These are phyloP conservation scores for Paramecium caudatum DNA, from an alignment of 73 alveolate species.

Conservation along the genomic window DNA sequence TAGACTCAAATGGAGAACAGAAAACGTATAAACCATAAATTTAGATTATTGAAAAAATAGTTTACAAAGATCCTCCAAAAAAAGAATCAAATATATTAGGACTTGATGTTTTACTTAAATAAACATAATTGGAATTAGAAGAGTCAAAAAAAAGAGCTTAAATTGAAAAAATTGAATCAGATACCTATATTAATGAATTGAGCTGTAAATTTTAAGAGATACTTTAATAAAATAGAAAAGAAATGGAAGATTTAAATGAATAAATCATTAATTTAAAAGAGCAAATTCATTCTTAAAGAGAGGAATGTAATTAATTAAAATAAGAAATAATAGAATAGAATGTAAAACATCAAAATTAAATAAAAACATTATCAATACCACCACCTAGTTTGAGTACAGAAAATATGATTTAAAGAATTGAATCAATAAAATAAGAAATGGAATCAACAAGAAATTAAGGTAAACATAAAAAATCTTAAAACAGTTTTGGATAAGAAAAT, in stretches of 20 bases:
- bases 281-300: background rate
- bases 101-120: background rate
- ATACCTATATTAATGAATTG: background rate
- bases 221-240: background rate
- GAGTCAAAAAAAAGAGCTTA: background rate
- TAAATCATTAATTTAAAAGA: background rate
- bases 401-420: constrained; percentile 17
- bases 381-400: constrained; percentile 50
- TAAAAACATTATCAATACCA: background rate
- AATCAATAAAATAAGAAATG: background rate
- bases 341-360: background rate
- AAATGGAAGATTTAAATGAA: background rate
- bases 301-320: background rate
- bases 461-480: background rate
- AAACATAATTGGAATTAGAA: background rate
- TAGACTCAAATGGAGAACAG: background rate
- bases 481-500: constrained; percentile 20
- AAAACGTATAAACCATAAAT: background rate
- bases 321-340: constrained; percentile 20
- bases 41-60: constrained; percentile 3
- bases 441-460: background rate
- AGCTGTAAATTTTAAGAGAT: background rate
- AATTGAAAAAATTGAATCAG: background rate
- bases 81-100: background rate
- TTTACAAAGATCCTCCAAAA: constrained; percentile 5